Percentiles rank a stretch among this genome's conserved stretches.
Conservation (phyloP, 768 basidiomycete genomes). For the Neoboletus brunneissimus region DNA sequence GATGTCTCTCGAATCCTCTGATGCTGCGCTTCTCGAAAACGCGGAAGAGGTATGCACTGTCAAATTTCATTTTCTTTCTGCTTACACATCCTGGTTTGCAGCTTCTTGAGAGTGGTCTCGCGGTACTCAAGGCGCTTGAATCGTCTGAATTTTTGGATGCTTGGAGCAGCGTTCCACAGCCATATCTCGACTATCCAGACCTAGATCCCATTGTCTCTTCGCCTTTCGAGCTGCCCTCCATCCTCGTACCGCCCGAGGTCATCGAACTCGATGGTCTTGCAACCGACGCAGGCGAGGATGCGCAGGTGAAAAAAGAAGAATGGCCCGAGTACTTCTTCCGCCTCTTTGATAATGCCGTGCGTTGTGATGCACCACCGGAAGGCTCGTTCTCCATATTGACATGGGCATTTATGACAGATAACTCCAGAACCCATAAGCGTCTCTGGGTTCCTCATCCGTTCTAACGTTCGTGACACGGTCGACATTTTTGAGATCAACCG, state of each 20-base stretch:
- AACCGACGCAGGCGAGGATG: conserved; percentile 66
- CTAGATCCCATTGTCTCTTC: conserved; percentile 38
- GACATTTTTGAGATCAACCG: conserved; percentile 95
- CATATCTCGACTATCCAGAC: conserved; percentile 52
- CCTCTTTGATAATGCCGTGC: conserved; percentile 60
- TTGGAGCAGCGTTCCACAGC: conserved; percentile 58
- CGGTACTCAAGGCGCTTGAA: conserved; percentile 60
- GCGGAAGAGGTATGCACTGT: conserved; percentile 55
- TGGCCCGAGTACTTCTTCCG: conserved; percentile 73
- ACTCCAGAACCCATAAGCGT: conserved; percentile 74
- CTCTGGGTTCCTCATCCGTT: conserved; percentile 76
- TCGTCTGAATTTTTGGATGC: conserved; percentile 57
- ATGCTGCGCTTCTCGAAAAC: conserved; percentile 42
- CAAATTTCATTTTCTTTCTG: not conserved
- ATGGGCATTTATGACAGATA: conserved; percentile 51
- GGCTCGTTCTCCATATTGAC: not conserved
- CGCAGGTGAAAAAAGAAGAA: conserved; percentile 75
- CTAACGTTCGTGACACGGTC: conserved; percentile 70
- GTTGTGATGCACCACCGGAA: conserved; percentile 7
- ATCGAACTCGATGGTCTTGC: conserved; percentile 76
- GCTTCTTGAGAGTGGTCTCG: conserved; percentile 74
- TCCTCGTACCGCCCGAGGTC: conserved; percentile 85
- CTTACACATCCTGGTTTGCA: conserved; percentile 28
- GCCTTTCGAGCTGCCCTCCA: conserved; percentile 68
- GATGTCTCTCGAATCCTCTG: too few species aligned